Evolutionary conservation across 2,329 filamentous ascomycete genomes (phyloP).

Genomic region (Diaporthe helianthi): DNA sequence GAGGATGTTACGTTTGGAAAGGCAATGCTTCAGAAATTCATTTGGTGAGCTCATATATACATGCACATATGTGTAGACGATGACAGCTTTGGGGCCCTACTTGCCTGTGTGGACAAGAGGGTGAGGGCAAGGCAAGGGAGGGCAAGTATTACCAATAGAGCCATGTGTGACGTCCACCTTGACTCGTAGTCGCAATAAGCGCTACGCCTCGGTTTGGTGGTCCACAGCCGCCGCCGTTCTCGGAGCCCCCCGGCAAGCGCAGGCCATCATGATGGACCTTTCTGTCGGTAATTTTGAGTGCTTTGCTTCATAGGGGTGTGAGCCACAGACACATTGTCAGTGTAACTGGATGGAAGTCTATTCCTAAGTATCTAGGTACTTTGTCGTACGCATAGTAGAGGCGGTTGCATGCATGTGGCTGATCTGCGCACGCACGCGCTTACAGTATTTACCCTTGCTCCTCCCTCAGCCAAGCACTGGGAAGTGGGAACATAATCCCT

Average conservation of each 20-base stretch:
- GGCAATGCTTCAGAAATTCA: too few species aligned
- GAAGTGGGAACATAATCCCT: background rate
- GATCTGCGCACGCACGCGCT: conserved; percentile 3
- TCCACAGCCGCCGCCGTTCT: conserved; percentile 30
- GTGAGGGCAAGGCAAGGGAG: background rate
- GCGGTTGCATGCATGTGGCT: conserved; percentile 7
- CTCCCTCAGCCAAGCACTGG: background rate
- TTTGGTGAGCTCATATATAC: background rate
- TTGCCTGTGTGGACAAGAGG: background rate
- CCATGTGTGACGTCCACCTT: conserved; percentile 25
- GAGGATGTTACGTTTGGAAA: background rate
- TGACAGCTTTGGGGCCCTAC: background rate
- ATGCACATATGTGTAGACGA: background rate
- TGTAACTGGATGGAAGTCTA: conserved; percentile 2
- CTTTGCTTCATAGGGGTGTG: background rate
- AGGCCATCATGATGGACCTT: background rate
- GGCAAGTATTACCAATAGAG: background rate
- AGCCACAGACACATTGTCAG: background rate
- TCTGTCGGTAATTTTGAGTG: background rate
- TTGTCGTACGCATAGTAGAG: background rate
- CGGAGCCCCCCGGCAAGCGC: conserved; percentile 23
- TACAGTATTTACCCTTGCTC: background rate
- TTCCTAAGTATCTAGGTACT: too few species aligned
- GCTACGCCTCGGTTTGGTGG: conserved; percentile 1
- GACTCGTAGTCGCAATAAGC: conserved; percentile 28